Evolutionary conservation across 306 rosid genomes (phyloP).

Genomic region (Castanea crenata): DNA sequence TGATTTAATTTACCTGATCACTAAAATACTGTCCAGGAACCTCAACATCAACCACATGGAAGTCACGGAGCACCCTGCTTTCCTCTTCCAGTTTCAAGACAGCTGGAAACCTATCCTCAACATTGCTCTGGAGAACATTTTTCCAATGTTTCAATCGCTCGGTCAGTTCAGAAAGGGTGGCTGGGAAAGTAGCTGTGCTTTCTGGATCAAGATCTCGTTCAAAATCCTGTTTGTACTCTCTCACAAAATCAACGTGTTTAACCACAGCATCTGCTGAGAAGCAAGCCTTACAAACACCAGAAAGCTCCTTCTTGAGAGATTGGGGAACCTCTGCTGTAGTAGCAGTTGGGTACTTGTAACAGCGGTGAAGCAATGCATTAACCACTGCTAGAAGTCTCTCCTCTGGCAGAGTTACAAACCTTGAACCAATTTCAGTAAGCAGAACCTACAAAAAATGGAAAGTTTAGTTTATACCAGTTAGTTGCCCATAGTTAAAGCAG

Average conservation of each 20-base stretch:
- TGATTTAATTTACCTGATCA: slow-evolving; percentile 66
- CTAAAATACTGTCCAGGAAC: slow-evolving; percentile 98
- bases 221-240: slow-evolving; percentile 96
- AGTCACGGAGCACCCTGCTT: slow-evolving; percentile 95
- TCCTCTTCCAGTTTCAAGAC: slow-evolving; percentile 96
- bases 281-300: slow-evolving; percentile 99
- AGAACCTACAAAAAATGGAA: slow-evolving; percentile 56
- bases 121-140: slow-evolving; percentile 96
- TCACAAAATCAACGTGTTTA: slow-evolving; percentile 97
- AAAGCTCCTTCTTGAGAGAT: slow-evolving; percentile 97
- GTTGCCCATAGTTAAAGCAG: slow-evolving; percentile 6
- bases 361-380: slow-evolving; percentile 97
- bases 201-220: slow-evolving; percentile 99
- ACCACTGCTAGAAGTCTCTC: slow-evolving; percentile 99
- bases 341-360: slow-evolving; percentile 99
- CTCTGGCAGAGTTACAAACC: slow-evolving; percentile 97
- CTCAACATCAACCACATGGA: slow-evolving; percentile 98
- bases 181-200: slow-evolving; percentile 84
- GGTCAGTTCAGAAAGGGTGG: slow-evolving; percentile 89
- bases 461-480: slow-evolving; percentile 12
- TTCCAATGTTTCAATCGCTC: slow-evolving; percentile 96
- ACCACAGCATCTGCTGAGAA: slow-evolving; percentile 95
- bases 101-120: slow-evolving; percentile 98
- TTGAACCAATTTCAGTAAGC: slow-evolving; percentile 96
- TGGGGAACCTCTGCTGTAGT: slow-evolving; percentile 99